phyloP scores from a whole-genome alignment of 1,284 basidiomycete species.

The Schizophyllum amplum region DNA sequence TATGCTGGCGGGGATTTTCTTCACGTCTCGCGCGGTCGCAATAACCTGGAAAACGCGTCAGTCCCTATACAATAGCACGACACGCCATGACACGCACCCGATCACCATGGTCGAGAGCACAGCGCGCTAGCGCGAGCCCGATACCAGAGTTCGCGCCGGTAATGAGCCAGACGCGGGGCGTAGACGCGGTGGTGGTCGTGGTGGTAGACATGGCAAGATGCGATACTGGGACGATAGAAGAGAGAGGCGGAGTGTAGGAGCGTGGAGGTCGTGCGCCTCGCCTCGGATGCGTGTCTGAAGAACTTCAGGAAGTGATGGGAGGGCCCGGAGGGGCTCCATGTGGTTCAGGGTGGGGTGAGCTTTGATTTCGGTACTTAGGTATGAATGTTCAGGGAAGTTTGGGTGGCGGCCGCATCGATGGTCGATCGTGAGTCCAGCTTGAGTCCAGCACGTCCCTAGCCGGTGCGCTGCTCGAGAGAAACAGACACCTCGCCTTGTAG shows the following conservation, averaged over 20 bases:
- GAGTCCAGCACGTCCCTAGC: too few species aligned
- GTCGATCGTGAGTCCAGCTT: too few species aligned
- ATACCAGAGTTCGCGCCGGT: slow-evolving; percentile 24
- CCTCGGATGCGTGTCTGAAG: too few species aligned
- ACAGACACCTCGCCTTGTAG: too few species aligned
- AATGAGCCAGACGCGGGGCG: slow-evolving; percentile 18
- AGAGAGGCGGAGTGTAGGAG: background rate
- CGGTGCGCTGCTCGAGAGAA: too few species aligned
- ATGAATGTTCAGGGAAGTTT: too few species aligned
- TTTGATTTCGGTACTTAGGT: too few species aligned
- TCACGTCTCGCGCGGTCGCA: slow-evolving; percentile 10
- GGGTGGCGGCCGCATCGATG: too few species aligned
- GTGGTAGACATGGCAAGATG: background rate
- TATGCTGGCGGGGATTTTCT: slow-evolving; percentile 4
- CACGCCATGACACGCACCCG: slow-evolving; percentile 15
- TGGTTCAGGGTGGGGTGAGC: background rate
- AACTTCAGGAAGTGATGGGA: too few species aligned
- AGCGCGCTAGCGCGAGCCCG: slow-evolving; percentile 17
- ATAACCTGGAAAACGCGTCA: slow-evolving; percentile 10
- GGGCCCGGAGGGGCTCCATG: background rate
- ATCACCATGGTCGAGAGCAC: slow-evolving; percentile 19
- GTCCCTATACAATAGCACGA: too few species aligned
- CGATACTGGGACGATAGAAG: background rate
- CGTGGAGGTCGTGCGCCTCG: background rate
- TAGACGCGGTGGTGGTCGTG: background rate